These are phyloP conservation scores for Kazachstania kunashirensis DNA, from an alignment of 805 yeast genomes.

Conservation along the genomic window DNA sequence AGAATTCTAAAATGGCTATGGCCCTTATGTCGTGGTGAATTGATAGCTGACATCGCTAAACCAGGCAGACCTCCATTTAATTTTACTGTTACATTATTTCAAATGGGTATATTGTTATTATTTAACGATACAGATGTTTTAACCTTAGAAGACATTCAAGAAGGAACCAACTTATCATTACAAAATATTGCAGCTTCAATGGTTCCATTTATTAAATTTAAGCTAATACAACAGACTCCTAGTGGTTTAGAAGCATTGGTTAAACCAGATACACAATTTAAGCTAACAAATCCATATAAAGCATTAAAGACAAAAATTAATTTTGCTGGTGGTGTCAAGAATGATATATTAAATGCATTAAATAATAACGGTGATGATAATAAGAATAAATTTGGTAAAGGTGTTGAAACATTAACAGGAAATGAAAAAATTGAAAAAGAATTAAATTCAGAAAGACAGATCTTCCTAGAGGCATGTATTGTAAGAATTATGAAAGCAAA, in stretches of 20 bases:
- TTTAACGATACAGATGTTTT: constrained; percentile 49
- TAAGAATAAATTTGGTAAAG: constrained; percentile 3
- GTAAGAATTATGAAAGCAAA: constrained; percentile 96
- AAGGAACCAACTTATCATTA: constrained; percentile 56
- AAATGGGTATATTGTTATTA: constrained; percentile 78
- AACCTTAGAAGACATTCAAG: constrained; percentile 50
- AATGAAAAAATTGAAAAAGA: constrained; percentile 64
- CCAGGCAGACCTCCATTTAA: constrained; percentile 73
- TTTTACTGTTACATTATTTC: constrained; percentile 76
- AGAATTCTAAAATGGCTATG: constrained; percentile 92
- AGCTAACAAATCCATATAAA: constrained; percentile 72
- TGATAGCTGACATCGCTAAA: constrained; percentile 74
- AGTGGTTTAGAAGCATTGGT: constrained; percentile 45
- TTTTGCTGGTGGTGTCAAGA: constrained; percentile 51
- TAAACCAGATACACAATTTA: constrained; percentile 49
- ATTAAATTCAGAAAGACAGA: constrained; percentile 76
- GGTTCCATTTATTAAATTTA: constrained; percentile 68
- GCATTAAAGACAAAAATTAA: constrained; percentile 78
- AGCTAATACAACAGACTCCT: constrained; percentile 59
- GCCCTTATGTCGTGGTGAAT: constrained; percentile 87
- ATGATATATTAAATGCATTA: constrained; percentile 23
- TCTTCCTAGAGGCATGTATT: constrained; percentile 82
- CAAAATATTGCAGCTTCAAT: constrained; percentile 68
- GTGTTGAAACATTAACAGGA: constrained; percentile 38
- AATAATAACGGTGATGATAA: constrained; percentile 4